Evolutionary conservation across 345 rosid species (phyloP), one percentile per base, ranked within the genome.

Genomic region (Litchi chinensis): DNA sequence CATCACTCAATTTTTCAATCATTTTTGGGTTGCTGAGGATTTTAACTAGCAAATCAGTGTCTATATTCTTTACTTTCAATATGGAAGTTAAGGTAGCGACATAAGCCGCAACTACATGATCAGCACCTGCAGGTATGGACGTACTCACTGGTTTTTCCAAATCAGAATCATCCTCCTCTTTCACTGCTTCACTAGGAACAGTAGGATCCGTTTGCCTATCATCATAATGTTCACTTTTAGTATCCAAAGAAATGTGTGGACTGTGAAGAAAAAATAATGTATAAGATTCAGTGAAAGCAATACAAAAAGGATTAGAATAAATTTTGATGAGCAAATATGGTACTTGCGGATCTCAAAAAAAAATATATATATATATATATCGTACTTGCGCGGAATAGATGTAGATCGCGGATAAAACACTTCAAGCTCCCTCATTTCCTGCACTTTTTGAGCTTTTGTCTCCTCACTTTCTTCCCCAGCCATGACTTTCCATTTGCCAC

Each of bases 381-480:
- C 40, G 41, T 79, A 92, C 98, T 78, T 78, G 54, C 86, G 74
- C 65, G 95, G 93, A 76, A 89, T 85, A 15, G 83, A 76, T 16
- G 88, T 82, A 72, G 60, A 77, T 28, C 76, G 83, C 0, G 93
- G 95, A 71, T 91, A 91, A 57, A 88, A 44, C 16, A 89, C 90
- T 89, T 89, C 91, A 65, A 86, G 82, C 70, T 82, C 83, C 62
- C 82, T 88, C 9, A 81, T 50, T 73, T 81, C 91, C 71, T 94
- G 84, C 26, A 75, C 74, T 37, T 82, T 76, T 81, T 93, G 88
- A 68, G 79, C 78, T 69, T 24, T 57, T 8, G 70, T 73, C 75
- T 94, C 94, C 19, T 78, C 54, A 76, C 95, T 92, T 77, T 91
- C 93, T 60, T 86, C 92, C 62, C 91, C 93, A 66, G 83, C 83